Base-by-base conservation (phyloP, 1,284 basidiomycete genomes). In the Rugosomyces carneus region DNA sequence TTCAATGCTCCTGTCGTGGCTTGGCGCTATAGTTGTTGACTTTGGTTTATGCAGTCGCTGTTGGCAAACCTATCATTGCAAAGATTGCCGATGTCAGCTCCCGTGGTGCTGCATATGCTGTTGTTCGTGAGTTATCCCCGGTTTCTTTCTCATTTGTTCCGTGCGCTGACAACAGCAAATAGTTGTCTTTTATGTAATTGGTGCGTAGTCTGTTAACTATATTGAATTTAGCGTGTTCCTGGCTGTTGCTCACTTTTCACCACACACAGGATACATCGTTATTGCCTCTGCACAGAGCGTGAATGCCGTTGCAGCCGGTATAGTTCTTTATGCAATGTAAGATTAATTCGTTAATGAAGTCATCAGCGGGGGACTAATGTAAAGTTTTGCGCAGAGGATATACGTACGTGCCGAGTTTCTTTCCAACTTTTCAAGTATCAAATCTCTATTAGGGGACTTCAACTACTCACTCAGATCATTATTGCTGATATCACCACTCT, bases 401-500 rank as follows among this genome's bases (percentile, higher is more conserved):
- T 54, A 79, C 76, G 73, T 73, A 51, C 47, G 71, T 60, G 8
- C 27, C 5, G 27, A 29, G 24, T 5, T 29, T 10, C 27, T 29
- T 29, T 29, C 4, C 10, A 9, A 5, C 27, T 23, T 23, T 23
- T 7, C 3, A 23, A 23, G 21, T 4, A 23, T 23, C 21, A 23
- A 3, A 23, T 29, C 13, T 10, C 13, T 29, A 29, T 29, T 29
- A 74, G 68, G 45, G 82, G 84, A 11, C 68, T 89, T 18, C 85
- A 89, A 63, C 70, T 90, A 37, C 71, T 89, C 10, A 80, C 78
- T n/a, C 80, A 83, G 52, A 79, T 89, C 50, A 75, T 87, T 56
- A 81, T 86, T 46, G 88, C 88, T 15, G 89, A 93, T 59, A 81
- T 86, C 54, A 90, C 89, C 2, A 83, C 80, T 1, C 74, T 90